phyloP scores from a whole-genome alignment of 345 rosid species.

The Gossypium turneri region DNA sequence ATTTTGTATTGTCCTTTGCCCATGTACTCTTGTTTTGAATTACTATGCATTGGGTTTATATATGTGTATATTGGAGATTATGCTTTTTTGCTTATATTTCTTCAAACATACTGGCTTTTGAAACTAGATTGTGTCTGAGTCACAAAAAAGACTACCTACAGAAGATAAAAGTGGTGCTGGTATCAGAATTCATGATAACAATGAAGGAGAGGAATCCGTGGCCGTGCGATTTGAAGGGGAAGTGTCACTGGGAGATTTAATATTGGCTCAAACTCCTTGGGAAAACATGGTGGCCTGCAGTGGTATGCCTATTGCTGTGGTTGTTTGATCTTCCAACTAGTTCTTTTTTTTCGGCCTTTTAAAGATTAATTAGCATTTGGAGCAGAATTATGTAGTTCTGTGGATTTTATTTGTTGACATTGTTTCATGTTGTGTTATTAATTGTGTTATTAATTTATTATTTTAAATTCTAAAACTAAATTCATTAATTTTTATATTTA shows the following conservation, averaged over 20 bases:
- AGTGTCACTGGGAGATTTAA: conserved; percentile 34
- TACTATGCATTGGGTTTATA: no score
- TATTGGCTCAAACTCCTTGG: conserved; percentile 40
- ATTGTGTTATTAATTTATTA: no score
- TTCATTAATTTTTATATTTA: no score
- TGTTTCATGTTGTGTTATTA: conserved; percentile 47
- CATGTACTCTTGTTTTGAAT: no score
- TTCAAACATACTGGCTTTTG: conserved; percentile 1
- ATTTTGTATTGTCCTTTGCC: no score
- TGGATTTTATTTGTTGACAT: neutral
- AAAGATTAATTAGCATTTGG: neutral
- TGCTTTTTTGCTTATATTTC: no score
- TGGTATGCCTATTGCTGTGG: conserved; percentile 30
- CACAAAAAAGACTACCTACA: conserved; percentile 14
- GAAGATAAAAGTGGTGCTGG: conserved; percentile 16
- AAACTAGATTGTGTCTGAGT: conserved; percentile 14
- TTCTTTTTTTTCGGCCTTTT: neutral
- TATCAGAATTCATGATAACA: conserved; percentile 12
- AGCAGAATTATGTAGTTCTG: neutral
- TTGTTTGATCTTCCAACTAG: neutral
- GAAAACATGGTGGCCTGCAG: conserved; percentile 62
- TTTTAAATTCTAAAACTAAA: no score
- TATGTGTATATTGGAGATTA: no score
- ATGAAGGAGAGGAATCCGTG: conserved; percentile 21
- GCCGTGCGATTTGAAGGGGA: conserved; percentile 22